A percentile compares a stretch with the other conserved stretches of the same genome.
Evolutionary conservation across 2,329 filamentous ascomycete species (phyloP).

Genomic region (Aspergillus fijiensis): DNA sequence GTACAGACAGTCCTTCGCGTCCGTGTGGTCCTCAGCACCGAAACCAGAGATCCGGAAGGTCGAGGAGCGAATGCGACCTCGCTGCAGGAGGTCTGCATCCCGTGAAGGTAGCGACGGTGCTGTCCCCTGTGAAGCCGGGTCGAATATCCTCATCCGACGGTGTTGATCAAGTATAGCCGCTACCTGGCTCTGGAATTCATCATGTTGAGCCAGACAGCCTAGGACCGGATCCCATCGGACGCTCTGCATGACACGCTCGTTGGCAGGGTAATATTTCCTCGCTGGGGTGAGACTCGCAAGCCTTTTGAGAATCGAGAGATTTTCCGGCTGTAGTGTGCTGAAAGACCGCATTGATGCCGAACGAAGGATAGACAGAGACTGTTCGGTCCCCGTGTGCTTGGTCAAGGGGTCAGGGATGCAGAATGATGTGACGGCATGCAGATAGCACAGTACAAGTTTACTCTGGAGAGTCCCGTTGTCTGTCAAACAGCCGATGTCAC

Average conservation of each 20-base stretch:
- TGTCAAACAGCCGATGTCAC: conserved; percentile 49
- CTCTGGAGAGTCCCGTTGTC: conserved; percentile 54
- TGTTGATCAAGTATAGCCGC: conserved; percentile 39
- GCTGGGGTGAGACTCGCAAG: conserved; percentile 47
- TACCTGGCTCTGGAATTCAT: conserved; percentile 41
- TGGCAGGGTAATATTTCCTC: conserved; percentile 44
- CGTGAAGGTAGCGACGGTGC: conserved; percentile 5
- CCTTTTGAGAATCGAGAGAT: conserved; percentile 36
- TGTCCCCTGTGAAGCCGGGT: conserved; percentile 15
- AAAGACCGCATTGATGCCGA: conserved; percentile 54
- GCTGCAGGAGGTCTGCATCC: conserved; percentile 20
- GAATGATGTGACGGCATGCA: conserved; percentile 41
- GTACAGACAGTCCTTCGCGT: conserved; percentile 34
- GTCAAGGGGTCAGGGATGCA: conserved; percentile 38
- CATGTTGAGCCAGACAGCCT: conserved; percentile 48
- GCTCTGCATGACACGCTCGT: conserved; percentile 47
- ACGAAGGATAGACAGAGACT: conserved; percentile 28
- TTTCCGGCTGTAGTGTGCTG: conserved; percentile 36
- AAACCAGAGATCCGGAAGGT: conserved; percentile 34
- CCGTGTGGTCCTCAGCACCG: conserved; percentile 41
- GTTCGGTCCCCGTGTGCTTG: conserved; percentile 31
- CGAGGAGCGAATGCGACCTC: conserved; percentile 34
- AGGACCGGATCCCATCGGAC: conserved; percentile 46
- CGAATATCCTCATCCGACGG: conserved; percentile 29
- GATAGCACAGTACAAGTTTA: conserved; percentile 49